These are phyloP conservation scores for Actinomortierella ambigua DNA, from an alignment of 371 early-diverging fungal species.

Conservation along the genomic window DNA sequence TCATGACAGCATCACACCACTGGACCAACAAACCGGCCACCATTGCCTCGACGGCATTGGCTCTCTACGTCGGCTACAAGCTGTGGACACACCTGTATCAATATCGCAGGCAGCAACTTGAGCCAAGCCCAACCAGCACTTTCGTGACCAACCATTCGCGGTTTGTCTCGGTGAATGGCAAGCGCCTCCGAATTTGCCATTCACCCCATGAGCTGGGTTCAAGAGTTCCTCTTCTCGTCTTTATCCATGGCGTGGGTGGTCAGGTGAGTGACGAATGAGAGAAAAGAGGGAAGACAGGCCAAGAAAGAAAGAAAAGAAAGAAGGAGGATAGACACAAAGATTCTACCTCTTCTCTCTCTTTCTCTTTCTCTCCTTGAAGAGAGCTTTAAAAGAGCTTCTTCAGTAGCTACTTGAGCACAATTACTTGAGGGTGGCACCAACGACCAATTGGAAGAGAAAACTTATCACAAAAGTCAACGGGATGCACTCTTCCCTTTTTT, in stretches of 20 bases:
- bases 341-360: too few relatives aligned
- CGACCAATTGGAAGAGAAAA: neutral
- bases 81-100: constrained; percentile 8
- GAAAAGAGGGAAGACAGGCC: constrained; percentile 5
- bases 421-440: neutral
- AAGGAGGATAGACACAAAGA: too few relatives aligned
- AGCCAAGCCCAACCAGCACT: constrained; percentile 26
- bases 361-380: constrained; percentile 3
- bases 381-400: neutral
- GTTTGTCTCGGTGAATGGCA: constrained; percentile 60
- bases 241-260: constrained; percentile 77
- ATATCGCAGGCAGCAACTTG: constrained; percentile 6
- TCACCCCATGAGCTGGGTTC: constrained; percentile 71
- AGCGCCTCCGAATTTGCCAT: constrained; percentile 66
- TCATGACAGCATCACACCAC: too few relatives aligned
- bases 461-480: neutral
- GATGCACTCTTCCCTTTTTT: neutral
- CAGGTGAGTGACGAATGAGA: constrained; percentile 55
- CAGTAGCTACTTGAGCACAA: neutral
- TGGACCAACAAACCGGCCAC: constrained; percentile 19
- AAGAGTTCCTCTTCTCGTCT: constrained; percentile 68
- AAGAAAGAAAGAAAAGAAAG: constrained; percentile 10
- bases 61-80: constrained; percentile 30
- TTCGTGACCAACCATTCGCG: constrained; percentile 48
- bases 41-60: constrained; percentile 24